phyloP scores from a whole-genome alignment of 306 rosid genomes.

The Dryas octopetala region DNA sequence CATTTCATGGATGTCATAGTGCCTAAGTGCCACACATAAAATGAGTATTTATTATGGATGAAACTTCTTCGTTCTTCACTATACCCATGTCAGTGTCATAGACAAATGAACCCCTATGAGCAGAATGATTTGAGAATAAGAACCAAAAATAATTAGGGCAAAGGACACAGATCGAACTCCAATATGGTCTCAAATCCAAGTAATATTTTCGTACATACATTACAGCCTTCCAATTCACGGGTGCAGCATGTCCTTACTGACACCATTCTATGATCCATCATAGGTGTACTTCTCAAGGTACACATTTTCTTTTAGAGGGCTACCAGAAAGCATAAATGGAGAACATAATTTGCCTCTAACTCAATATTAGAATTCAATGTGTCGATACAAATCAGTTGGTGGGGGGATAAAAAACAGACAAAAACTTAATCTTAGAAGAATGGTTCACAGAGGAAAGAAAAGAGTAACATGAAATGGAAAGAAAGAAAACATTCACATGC shows the following conservation, averaged over 20 bases:
- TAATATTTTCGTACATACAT: too few species aligned
- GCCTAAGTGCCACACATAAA: too few species aligned
- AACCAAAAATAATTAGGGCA: too few species aligned
- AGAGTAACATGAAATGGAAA: conserved; percentile 23
- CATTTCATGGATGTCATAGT: not conserved
- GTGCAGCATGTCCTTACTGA: not conserved
- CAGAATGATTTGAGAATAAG: not conserved
- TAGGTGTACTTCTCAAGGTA: too few species aligned
- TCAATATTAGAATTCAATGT: conserved; percentile 15
- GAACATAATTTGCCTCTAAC: not conserved
- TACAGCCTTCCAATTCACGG: not conserved
- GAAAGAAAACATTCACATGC: conserved; percentile 32
- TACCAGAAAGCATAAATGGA: not conserved
- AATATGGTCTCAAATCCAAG: too few species aligned
- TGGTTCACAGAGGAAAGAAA: conserved; percentile 20
- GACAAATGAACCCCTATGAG: too few species aligned
- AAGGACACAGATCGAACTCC: too few species aligned
- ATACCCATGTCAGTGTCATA: too few species aligned
- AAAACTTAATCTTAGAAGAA: conserved; percentile 23
- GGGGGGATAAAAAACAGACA: not conserved
- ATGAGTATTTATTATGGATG: too few species aligned
- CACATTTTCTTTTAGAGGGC: too few species aligned
- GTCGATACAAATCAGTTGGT: conserved; percentile 4
- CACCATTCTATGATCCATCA: too few species aligned
- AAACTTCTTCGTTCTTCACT: too few species aligned